Evolutionary conservation across 345 rosid genomes (phyloP).

Genomic region (Citrus medica): DNA sequence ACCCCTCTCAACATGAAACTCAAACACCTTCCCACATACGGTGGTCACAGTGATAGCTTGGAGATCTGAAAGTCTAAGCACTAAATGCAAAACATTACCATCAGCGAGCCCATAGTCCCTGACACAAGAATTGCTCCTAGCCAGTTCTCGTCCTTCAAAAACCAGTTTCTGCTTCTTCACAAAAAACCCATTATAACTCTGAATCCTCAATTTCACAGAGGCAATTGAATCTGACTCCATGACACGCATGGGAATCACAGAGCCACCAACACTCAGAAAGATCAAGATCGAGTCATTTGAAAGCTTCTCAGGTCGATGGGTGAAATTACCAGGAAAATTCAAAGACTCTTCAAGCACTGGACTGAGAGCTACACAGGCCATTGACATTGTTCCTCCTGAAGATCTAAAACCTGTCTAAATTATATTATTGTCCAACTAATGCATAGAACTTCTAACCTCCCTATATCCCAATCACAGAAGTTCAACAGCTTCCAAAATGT

Average conservation of each 20-base stretch:
- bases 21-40: slow-evolving; percentile 58
- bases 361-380: slow-evolving; percentile 55
- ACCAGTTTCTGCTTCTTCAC: slow-evolving; percentile 68
- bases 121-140: slow-evolving; percentile 45
- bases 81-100: slow-evolving; percentile 66
- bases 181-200: slow-evolving; percentile 55
- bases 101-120: slow-evolving; percentile 56
- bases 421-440: background rate
- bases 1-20: slow-evolving; percentile 54
- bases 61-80: slow-evolving; percentile 60
- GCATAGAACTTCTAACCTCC: background rate
- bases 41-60: slow-evolving; percentile 62
- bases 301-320: slow-evolving; percentile 23
- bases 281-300: slow-evolving; percentile 47
- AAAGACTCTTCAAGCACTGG: slow-evolving; percentile 48
- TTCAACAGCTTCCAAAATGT: background rate
- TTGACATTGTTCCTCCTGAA: slow-evolving; percentile 41
- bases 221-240: slow-evolving; percentile 76
- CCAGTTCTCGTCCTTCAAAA: slow-evolving; percentile 55
- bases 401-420: slow-evolving; percentile 9
- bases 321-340: slow-evolving; percentile 30
- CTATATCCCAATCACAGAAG: background rate
- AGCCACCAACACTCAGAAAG: slow-evolving; percentile 55
- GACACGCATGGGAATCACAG: slow-evolving; percentile 55
- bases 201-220: slow-evolving; percentile 76